Base-by-base conservation (phyloP, 306 rosid species). In the Ceratonia siliqua region DNA sequence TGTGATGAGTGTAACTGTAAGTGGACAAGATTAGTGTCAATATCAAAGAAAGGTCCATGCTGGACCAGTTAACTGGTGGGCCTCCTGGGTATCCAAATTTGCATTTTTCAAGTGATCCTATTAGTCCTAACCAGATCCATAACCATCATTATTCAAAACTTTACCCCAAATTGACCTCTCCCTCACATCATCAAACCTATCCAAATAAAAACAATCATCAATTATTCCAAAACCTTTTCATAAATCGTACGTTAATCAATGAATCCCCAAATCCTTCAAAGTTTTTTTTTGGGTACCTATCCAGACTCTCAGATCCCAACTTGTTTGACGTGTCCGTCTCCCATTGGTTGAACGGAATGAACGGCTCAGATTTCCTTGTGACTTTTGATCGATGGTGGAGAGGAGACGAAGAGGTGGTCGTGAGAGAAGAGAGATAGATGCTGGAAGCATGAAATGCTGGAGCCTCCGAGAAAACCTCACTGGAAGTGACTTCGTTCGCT, bases 381-480 rank as follows among this genome's bases (percentile, higher is more conserved):
- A 36, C 3, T 18, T 5, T 10, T 0, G 3, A 74, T 70, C 64
- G 18, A 74, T 61, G 76, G 81, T n/a, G 12, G 53, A 55, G 61
- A 42, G 6, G 11, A 0, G 14, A 36, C 17, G 76, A 4, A 48
- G 8, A 15, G 41, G 8, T 11, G 21, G 12, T 46, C 30, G 53
- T 14, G 20, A 48, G 41, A 24, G 8, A 17, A 45, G 58, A 58
- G 41, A 4, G 20, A 14, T 10, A 6, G 41, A 50, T 12, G 15
- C 27, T 28, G 59, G 36, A 14, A 57, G 82, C 62, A 78, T 21
- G 81, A 64, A 27, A 59, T 66, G 79, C 38, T 68, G 86, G 83
- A 79, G 68, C 70, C 84, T 84, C 87, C 88, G 78, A 85, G 79
- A 85, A 85, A 73, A 83, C 78, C 86, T 81, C 82, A 43, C 78